These are phyloP conservation scores for Solanum rostratum DNA, from an alignment of 257 asterid species.

Conservation along the genomic window DNA sequence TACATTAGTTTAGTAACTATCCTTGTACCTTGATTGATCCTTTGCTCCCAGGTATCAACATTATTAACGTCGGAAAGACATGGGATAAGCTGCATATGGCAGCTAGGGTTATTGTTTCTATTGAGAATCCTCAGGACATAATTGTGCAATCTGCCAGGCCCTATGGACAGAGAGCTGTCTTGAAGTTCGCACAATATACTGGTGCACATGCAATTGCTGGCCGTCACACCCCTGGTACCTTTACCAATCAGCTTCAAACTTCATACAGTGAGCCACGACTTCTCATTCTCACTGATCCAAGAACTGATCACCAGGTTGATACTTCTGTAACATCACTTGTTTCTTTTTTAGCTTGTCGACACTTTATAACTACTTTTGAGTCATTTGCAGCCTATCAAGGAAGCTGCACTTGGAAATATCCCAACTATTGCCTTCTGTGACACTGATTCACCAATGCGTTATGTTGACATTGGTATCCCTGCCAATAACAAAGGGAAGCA, in stretches of 20 bases:
- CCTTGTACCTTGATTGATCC: neutral
- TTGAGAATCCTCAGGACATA: neutral
- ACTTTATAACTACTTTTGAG: neutral
- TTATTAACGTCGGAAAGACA: neutral
- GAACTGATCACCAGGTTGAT: slow-evolving; percentile 15
- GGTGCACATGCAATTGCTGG: slow-evolving; percentile 17
- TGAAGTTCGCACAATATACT: neutral
- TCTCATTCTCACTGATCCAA: slow-evolving; percentile 7
- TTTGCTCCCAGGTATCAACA: neutral
- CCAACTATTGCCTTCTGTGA: slow-evolving; percentile 45
- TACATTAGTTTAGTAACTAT: neutral
- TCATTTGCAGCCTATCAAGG: slow-evolving; percentile 38
- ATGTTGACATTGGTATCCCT: slow-evolving; percentile 42
- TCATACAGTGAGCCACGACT: slow-evolving; percentile 2
- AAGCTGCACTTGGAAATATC: slow-evolving; percentile 33
- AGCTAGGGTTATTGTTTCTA: neutral
- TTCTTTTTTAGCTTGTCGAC: neutral
- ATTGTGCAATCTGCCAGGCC: slow-evolving; percentile 3
- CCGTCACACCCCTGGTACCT: slow-evolving; percentile 15
- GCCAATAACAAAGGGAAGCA: slow-evolving; percentile 49
- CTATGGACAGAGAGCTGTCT: neutral
- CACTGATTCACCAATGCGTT: slow-evolving; percentile 43
- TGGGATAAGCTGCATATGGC: slow-evolving; percentile 1
- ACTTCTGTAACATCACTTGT: neutral
- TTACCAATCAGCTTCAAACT: slow-evolving; percentile 3